Conservation (phyloP, 371 early-diverging fungal species). For the Dinochytrium kinnereticum region DNA sequence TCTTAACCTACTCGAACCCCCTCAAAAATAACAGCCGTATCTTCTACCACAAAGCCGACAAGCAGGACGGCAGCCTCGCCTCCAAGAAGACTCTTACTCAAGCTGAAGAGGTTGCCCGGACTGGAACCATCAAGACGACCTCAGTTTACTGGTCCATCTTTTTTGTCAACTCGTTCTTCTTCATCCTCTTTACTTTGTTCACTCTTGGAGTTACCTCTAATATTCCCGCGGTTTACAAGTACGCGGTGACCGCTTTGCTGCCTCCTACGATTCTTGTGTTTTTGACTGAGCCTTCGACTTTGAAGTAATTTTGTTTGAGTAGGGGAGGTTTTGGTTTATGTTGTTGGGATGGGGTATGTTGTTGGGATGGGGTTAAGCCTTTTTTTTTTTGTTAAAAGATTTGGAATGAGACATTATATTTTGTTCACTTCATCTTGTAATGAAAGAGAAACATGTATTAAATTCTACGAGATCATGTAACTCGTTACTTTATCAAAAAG, state of each 20-base stretch:
- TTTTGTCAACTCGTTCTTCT: slow-evolving; percentile 12
- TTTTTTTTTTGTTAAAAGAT: no score
- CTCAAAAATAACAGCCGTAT: slow-evolving; percentile 8
- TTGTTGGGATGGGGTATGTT: not conserved
- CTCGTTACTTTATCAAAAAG: no score
- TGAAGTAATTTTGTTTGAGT: slow-evolving; percentile 6
- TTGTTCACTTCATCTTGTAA: no score
- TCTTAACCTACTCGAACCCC: not conserved
- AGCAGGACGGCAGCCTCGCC: slow-evolving; percentile 10
- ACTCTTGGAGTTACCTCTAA: slow-evolving; percentile 10
- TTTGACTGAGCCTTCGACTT: slow-evolving; percentile 4
- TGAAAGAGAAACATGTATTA: no score
- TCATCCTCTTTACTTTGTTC: slow-evolving; percentile 5
- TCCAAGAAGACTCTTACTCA: slow-evolving; percentile 12
- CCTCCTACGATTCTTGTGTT: slow-evolving; percentile 13
- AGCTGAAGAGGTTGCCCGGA: slow-evolving; percentile 8
- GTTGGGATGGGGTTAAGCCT: no score
- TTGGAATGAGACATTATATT: no score
- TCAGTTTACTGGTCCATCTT: slow-evolving; percentile 11
- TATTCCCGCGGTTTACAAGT: slow-evolving; percentile 15
- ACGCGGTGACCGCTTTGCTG: slow-evolving; percentile 12
- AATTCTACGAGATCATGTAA: no score
- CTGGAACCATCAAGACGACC: slow-evolving; percentile 9
- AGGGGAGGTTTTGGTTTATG: not conserved
- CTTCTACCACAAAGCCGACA: slow-evolving; percentile 15